phyloP scores from a whole-genome alignment of 805 yeast species.

The Aciculoconidium aculeatum region DNA sequence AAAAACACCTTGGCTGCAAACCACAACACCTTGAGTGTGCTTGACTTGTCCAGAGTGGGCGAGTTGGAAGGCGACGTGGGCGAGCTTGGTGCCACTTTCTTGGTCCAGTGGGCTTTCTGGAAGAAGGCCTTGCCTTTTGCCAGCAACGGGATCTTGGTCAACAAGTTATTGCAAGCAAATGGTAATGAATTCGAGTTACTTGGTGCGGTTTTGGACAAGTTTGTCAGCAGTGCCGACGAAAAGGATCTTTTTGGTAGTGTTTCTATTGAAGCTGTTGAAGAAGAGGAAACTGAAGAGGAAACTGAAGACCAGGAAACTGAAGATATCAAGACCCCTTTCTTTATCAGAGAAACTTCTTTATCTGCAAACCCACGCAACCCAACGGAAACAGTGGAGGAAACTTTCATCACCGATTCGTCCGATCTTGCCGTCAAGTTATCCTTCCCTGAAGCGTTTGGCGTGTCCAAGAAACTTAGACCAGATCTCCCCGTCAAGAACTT shows the following conservation, averaged over 20 bases:
- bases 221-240: conserved; percentile 54
- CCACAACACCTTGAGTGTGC: conserved; percentile 45
- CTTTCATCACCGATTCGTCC: conserved; percentile 26
- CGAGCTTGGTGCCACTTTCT: conserved; percentile 40
- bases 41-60: conserved; percentile 56
- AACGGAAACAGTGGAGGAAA: conserved; percentile 32
- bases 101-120: conserved; percentile 81
- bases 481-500: conserved; percentile 82
- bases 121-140: conserved; percentile 51
- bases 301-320: conserved; percentile 16
- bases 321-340: conserved; percentile 22
- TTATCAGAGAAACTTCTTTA: conserved; percentile 61
- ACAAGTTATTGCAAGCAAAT: conserved; percentile 73
- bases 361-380: conserved; percentile 50
- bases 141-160: conserved; percentile 59
- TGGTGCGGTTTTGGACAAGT: conserved; percentile 62
- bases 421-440: conserved; percentile 66
- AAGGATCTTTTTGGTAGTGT: conserved; percentile 35
- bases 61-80: conserved; percentile 46
- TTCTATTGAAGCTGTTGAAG: conserved; percentile 21
- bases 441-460: conserved; percentile 74
- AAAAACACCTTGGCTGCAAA: conserved; percentile 49
- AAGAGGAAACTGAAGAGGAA: conserved; percentile 29
- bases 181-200: conserved; percentile 78
- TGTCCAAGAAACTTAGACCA: conserved; percentile 66